phyloP scores from a whole-genome alignment of 176 grass and related monocot genomes.

The Paspalum notatum region DNA sequence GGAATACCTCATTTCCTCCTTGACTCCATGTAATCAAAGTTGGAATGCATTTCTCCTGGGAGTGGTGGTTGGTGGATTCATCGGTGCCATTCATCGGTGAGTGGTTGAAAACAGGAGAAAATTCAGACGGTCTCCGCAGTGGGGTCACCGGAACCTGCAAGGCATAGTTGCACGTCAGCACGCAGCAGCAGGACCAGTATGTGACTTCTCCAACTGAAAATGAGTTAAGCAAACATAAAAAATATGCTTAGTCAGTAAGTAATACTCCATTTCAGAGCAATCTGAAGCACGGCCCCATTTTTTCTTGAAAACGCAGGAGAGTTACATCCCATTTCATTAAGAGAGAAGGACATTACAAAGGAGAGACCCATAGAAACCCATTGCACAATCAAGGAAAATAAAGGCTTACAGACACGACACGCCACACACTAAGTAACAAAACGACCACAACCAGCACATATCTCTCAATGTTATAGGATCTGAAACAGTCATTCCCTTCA shows the following conservation, averaged over 20 bases:
- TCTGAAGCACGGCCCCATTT: neutral
- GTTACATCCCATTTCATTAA: too few species aligned
- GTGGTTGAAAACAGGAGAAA: slow-evolving; percentile 54
- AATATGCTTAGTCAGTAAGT: slow-evolving; percentile 18
- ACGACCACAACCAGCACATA: neutral
- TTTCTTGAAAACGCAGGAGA: too few species aligned
- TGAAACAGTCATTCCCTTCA: neutral
- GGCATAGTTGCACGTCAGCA: slow-evolving; percentile 33
- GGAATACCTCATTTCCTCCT: slow-evolving; percentile 72
- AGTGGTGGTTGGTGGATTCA: slow-evolving; percentile 26
- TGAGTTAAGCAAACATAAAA: neutral
- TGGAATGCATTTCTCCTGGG: slow-evolving; percentile 65
- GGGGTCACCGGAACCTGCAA: slow-evolving; percentile 78
- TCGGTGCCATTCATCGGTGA: slow-evolving; percentile 51
- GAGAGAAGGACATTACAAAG: too few species aligned
- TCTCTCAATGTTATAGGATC: slow-evolving; percentile 26
- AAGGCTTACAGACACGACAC: too few species aligned
- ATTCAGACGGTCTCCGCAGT: slow-evolving; percentile 59
- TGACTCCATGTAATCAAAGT: slow-evolving; percentile 81
- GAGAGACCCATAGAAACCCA: too few species aligned
- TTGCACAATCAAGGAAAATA: too few species aligned
- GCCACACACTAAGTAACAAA: too few species aligned
- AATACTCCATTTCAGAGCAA: slow-evolving; percentile 30
- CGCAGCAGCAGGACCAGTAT: slow-evolving; percentile 21
- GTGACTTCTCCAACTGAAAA: neutral